phyloP scores from a whole-genome alignment of 345 rosid species.

The Citrus cavaleriei region DNA sequence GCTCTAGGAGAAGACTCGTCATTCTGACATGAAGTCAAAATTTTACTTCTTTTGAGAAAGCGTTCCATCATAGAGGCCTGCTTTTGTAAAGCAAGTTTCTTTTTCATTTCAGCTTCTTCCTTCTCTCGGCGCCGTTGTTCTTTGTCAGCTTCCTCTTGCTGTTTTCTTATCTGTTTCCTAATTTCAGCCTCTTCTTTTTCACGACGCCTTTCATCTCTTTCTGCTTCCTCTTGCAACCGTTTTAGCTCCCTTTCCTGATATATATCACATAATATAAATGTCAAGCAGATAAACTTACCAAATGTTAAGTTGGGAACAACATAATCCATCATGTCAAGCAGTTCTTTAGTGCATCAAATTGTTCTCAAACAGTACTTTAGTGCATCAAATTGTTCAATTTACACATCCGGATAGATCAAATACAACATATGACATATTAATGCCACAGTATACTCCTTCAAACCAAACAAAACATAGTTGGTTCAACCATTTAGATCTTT shows the following conservation, averaged over 20 bases:
- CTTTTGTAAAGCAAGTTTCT: slow-evolving; percentile 53
- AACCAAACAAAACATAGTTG: neutral
- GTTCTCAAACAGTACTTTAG: neutral
- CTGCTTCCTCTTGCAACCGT: slow-evolving; percentile 53
- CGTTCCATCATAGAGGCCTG: slow-evolving; percentile 93
- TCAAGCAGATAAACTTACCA: neutral
- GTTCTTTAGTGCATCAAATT: too few relatives aligned
- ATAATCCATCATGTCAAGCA: neutral
- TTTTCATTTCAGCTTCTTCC: slow-evolving; percentile 73
- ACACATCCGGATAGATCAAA: neutral
- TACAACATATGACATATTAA: neutral
- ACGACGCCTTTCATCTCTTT: slow-evolving; percentile 48
- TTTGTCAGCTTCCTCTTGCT: slow-evolving; percentile 77
- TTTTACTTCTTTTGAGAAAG: slow-evolving; percentile 66
- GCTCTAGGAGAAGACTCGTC: slow-evolving; percentile 31
- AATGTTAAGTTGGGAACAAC: neutral
- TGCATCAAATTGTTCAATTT: neutral
- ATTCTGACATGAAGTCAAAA: slow-evolving; percentile 23
- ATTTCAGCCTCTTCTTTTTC: slow-evolving; percentile 66
- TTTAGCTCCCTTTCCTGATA: slow-evolving; percentile 73
- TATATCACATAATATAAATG: neutral
- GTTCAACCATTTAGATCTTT: neutral
- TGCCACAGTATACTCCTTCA: neutral
- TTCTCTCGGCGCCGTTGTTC: slow-evolving; percentile 66
- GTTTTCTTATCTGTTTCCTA: slow-evolving; percentile 55